These are phyloP conservation scores for Backusella westeae DNA, from an alignment of 192 early-diverging fungal genomes.

Conservation along the genomic window DNA sequence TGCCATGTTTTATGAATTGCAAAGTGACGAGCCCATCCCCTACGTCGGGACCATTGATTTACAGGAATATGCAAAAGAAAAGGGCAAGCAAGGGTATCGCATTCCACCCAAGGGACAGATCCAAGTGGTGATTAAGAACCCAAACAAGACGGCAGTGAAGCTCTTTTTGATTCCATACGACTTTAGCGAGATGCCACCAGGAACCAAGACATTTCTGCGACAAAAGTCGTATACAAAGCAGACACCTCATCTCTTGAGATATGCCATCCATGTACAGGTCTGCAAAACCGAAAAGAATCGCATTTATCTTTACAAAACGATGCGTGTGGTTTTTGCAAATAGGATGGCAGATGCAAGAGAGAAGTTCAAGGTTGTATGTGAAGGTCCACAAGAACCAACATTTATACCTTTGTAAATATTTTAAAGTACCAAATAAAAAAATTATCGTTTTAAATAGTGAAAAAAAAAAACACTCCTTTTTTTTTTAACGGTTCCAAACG, in stretches of 20 bases:
- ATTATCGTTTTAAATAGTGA: neutral
- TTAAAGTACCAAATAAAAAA: neutral
- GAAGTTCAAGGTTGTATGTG: conserved; percentile 55
- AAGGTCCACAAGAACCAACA: conserved; percentile 55
- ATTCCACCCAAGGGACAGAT: conserved; percentile 72
- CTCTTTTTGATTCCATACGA: conserved; percentile 81
- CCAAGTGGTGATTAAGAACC: conserved; percentile 82
- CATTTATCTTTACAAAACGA: conserved; percentile 60
- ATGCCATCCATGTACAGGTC: conserved; percentile 80
- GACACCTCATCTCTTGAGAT: conserved; percentile 46
- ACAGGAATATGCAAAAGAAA: conserved; percentile 13
- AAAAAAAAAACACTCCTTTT: too few relatives aligned
- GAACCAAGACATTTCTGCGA: conserved; percentile 74
- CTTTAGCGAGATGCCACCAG: conserved; percentile 67
- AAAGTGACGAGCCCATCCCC: conserved; percentile 54
- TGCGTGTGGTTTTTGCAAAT: conserved; percentile 77
- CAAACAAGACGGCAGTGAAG: conserved; percentile 73
- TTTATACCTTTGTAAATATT: conserved; percentile 36
- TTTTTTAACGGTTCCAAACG: too few relatives aligned
- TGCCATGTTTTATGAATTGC: conserved; percentile 73
- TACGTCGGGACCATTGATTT: conserved; percentile 77
- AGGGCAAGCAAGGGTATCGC: conserved; percentile 44
- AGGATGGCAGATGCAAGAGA: conserved; percentile 64
- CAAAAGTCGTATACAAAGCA: conserved; percentile 65
- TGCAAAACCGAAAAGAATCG: conserved; percentile 51